Evolutionary conservation across 352 stramenopile species (phyloP), one percentile per base, ranked within the genome.

Genomic region (Phytopythium vexans): DNA sequence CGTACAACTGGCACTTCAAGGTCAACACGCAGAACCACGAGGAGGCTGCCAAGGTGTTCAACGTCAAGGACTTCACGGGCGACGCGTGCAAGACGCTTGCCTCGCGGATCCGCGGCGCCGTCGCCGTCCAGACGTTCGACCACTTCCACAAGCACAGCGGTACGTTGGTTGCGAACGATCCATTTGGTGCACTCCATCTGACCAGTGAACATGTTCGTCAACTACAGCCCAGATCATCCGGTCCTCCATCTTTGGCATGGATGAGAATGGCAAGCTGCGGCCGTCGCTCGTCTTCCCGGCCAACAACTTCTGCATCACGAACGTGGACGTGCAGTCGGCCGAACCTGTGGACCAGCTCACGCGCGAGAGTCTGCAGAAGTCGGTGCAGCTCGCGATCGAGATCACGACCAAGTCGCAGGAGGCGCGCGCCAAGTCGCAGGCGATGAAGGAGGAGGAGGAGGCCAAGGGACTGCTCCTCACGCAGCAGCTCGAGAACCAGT

Each of bases 391-490:
- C n/a, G 82, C 82, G 27, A 92, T 92, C 42, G 79, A 90, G 53
- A 92, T 92, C 70, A 92, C 82, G 35, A 92, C 82, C 42, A 88
- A 92, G 49, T 90, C 79, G 1, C 82, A 92, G 44, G 82, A 92
- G 49, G 82, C 82, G 8, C 77, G 79, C 4, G 82, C 82, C 54
- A 90, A 90, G 55, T 82, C 79, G 31, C 73, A 86, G 27, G 82
- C 82, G 3, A 85, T 88, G 79, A 89, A 88, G 56, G 82, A 92
- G 44, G 82, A 92, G 7, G 82, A 92, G 42, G 82, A 88, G 40
- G 75, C 82, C 21, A 92, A 92, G 41, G 82, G 82, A 0, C 54
- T 80, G 36, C 46, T 92, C 34, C 64, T 89, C 16, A 88, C 74
- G 4, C 82, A 92, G 52, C 79, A 90, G 48, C 66, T 92, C 10